Evolutionary conservation across 148 eudicot species (phyloP), one percentile per base, ranked within the genome.

Genomic region (Arctostaphylos glauca): DNA sequence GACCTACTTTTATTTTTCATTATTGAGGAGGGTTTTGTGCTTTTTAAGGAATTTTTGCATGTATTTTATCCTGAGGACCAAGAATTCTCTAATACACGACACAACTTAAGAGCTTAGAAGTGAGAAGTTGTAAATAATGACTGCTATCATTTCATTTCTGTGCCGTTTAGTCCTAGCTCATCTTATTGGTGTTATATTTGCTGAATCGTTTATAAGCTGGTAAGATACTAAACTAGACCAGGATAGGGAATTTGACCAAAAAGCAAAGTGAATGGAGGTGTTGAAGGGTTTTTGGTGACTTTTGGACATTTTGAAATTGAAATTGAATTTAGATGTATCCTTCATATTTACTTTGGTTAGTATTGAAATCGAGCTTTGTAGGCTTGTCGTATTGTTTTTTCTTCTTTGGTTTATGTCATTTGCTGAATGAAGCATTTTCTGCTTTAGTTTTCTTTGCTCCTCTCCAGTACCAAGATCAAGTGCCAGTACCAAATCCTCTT

Each of bases 361-460:
- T 54, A 55, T 41, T 38, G 48, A 41, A 41, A 55, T 56, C 23
- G 48, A 56, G 25, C 47, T 55, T 56, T 1, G 8, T 16, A 55
- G 49, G 80, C 38, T 5, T 2, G 21, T 16, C 41, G 46, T 9
- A 9, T 9, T 23, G 14, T 3, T 48, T 49, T 74, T n/a, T 25
- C 3, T 23, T 23, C 23, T 2, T 5, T 76, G 44, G 31, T 8
- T 73, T 73, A 8, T 76, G 5, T 76, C n/a, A 14, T 25, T 53
- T 31, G 46, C 48, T 55, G 8, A 60, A 12, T 74, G 55, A 74
- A n/a, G 55, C 47, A 38, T 77, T 77, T 55, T 54, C 47, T 31
- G 43, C 38, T 58, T 44, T 64, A 78, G 66, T 77, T 38, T 38
- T 6, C 48, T 31, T 78, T 58, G 81, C 53, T 56, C 81, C 49